A percentile compares a stretch with the other conserved stretches of the same genome.
Conservation (phyloP, 148 eudicot species). For the Camellia japonica region DNA sequence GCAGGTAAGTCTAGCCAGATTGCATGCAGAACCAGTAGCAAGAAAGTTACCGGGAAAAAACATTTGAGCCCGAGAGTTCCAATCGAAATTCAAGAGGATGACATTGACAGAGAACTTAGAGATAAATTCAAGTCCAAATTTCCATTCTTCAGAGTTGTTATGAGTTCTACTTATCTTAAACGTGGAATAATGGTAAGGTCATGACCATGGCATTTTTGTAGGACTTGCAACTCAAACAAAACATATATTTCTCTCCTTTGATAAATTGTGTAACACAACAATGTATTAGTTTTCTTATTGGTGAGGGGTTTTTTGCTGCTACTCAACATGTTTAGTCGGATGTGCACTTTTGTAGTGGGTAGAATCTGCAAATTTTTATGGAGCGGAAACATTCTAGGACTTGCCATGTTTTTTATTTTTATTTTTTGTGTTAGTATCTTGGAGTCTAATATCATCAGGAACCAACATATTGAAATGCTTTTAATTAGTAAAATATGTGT, state of each 20-base stretch:
- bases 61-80: neutral
- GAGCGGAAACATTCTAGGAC: too few relatives aligned
- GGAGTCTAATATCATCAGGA: too few relatives aligned
- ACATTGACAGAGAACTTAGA: neutral
- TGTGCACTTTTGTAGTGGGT: too few relatives aligned
- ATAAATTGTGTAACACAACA: too few relatives aligned
- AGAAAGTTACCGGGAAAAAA: neutral
- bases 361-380: too few relatives aligned
- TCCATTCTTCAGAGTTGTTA: slow-evolving; percentile 18
- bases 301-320: too few relatives aligned
- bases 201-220: neutral
- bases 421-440: too few relatives aligned
- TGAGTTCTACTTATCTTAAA: neutral
- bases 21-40: neutral
- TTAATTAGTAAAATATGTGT: neutral
- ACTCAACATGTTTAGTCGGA: too few relatives aligned
- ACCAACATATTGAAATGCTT: neutral
- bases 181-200: slow-evolving; percentile 7
- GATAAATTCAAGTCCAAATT: slow-evolving; percentile 2
- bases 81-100: neutral
- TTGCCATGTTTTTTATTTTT: too few relatives aligned
- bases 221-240: neutral
- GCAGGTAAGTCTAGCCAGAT: slow-evolving; percentile 5
- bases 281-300: too few relatives aligned
- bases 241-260: too few relatives aligned